These are phyloP conservation scores for Herpetomonas tarakana DNA, from an alignment of 208 protist genomes.

Conservation along the genomic window DNA sequence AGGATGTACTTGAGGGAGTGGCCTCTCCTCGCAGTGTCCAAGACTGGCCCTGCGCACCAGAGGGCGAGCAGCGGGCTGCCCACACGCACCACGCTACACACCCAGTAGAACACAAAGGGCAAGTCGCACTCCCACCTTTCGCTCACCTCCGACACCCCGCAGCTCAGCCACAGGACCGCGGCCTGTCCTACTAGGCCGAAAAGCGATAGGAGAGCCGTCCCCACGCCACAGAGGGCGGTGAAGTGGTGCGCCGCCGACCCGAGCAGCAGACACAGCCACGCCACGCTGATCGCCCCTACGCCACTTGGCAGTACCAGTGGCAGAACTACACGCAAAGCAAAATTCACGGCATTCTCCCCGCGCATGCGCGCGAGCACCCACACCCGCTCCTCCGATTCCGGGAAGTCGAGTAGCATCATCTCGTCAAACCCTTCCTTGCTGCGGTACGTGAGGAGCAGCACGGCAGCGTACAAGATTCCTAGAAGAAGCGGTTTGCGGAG, in stretches of 20 bases:
- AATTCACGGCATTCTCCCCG: constrained; percentile 37
- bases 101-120: constrained; percentile 66
- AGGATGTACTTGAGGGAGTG: constrained; percentile 36
- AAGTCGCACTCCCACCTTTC: constrained; percentile 59
- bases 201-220: constrained; percentile 55
- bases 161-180: constrained; percentile 49
- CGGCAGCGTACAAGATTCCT: constrained; percentile 14
- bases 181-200: constrained; percentile 45
- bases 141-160: constrained; percentile 29
- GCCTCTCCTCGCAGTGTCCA: constrained; percentile 39
- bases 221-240: constrained; percentile 67
- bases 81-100: constrained; percentile 46
- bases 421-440: not conserved
- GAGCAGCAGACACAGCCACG: constrained; percentile 45
- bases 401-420: constrained; percentile 40
- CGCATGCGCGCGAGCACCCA: constrained; percentile 20
- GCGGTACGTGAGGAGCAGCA: constrained; percentile 14
- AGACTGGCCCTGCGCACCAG: constrained; percentile 52
- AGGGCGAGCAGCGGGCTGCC: constrained; percentile 50
- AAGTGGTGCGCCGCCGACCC: constrained; percentile 54
- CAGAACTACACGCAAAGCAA: constrained; percentile 24
- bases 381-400: constrained; percentile 34
- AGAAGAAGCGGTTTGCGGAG: constrained; percentile 17
- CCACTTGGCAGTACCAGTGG: constrained; percentile 29
- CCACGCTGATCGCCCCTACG: constrained; percentile 20